Evolutionary conservation across 305 asterid genomes (phyloP), one percentile per base, ranked within the genome.

Genomic region (Fraxinus floribunda): DNA sequence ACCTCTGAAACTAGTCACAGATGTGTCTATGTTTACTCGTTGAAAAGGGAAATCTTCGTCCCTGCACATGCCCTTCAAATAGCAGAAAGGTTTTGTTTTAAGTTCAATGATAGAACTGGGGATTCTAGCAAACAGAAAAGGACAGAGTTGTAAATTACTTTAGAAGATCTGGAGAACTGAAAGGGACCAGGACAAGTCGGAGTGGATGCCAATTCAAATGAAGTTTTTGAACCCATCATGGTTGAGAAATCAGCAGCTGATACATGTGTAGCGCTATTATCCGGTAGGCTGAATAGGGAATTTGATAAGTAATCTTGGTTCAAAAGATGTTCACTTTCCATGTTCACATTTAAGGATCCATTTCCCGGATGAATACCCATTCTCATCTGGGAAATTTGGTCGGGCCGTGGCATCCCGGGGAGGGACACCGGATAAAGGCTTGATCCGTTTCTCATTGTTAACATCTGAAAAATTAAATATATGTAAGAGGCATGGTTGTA

Each of bases 371-470:
- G 64, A 13, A 81, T 66, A 22, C 76, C 88, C 86, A 84, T 82
- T 75, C 85, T 87, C 83, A 24, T 75, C 57, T 81, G 91, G 76
- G 89, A 68, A 24, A 82, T 57, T 82, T 90, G 89, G 77, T 84
- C 60, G 32, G 87, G 80, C 79, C 81, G 88, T 76, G 81, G 74
- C 86, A 84, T 86, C 79, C 90, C 92, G 6, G 94, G 91, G 3
- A 89, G 80, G 82, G 88, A 90, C 82, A 86, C 68, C 30, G 97
- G 95, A 78, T 90, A 87, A 22, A 88, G 84, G 86, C 88, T 91
- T 73, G 87, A 85, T 78, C 96, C 96, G 29, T 92, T 92, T 84
- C 93, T 87, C 92, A 90, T 84, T 1, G 96, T 94, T 83, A 94
- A 81, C 92, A 91, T 87, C 98, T 94, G 79, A 81, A 82, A 70